Evolutionary conservation across 2,329 filamentous ascomycete species (phyloP), one percentile per base, ranked within the genome.

Genomic region (Chaetomium strumarium): DNA sequence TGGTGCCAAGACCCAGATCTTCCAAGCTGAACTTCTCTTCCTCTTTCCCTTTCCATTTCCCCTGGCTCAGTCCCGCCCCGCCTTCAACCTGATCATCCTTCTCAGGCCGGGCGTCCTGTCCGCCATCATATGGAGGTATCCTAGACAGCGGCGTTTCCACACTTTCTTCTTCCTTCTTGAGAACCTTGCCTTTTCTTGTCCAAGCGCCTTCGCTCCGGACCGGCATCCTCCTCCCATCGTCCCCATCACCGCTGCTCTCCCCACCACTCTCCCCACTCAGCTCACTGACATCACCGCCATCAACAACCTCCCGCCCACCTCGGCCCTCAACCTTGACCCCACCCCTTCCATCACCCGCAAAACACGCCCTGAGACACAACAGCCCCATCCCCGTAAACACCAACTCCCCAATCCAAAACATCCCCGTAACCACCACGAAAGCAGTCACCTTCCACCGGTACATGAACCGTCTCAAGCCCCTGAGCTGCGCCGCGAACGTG

Each of bases 391-490:
- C 73, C 66, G 87, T 80, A 39, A 84, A 85, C 0, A 82, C 58
- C 62, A 95, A 76, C 64, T 92, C 90, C 12, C 82, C 80, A 1
- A 73, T 66, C 90, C 91, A 97, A 68, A 96, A 96, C 0, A 80
- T 60, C 0, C 73, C 68, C 0, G 84, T 88, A 62, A 90, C 86
- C 1, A 84, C 63, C 0, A 86, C 48, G 53, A 90, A 90, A 5
- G 83, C 83, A 1, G 82, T 67, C 34, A 93, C 63, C 12, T 86
- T 82, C 71, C 92, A 85, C 56, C 89, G 84, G 63, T 93, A 93
- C 88, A 99, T 95, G 51, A 91, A 63, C 82, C 87, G 93, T 45
- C 86, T 75, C 55, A 96, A 67, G 0, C 92, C 92, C 11, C 79
- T 77, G 58, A 96, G 83, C 49, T 83, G 79, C 5, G 92, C 91